phyloP scores from a whole-genome alignment of 163 green algal genomes.

The Scenedesmus sp. region DNA sequence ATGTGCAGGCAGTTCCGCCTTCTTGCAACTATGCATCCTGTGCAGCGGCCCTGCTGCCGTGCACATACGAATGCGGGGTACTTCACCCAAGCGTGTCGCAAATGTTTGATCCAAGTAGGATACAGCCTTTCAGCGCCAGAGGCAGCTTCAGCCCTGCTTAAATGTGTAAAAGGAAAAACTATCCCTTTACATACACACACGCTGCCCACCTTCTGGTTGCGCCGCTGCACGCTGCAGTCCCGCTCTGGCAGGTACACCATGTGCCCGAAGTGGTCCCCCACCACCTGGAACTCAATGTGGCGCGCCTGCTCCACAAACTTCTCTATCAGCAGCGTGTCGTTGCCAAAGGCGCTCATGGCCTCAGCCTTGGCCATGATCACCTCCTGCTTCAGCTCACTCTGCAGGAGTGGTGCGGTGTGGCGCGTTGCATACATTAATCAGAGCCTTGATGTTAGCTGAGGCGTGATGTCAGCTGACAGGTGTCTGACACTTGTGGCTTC shows the following conservation, averaged over 20 bases:
- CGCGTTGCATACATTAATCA: too few species aligned
- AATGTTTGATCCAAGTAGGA: too few species aligned
- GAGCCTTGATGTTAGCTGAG: too few species aligned
- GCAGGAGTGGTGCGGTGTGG: neutral
- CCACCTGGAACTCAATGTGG: conserved; percentile 92
- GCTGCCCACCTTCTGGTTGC: conserved; percentile 92
- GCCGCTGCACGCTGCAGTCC: conserved; percentile 95
- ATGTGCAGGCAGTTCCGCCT: neutral
- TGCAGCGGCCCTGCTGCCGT: neutral
- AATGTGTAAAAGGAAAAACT: too few species aligned
- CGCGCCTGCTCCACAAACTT: conserved; percentile 74
- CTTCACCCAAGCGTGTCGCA: too few species aligned
- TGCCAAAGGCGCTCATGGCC: conserved; percentile 78
- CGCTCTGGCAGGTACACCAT: conserved; percentile 91
- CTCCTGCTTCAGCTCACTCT: conserved; percentile 60
- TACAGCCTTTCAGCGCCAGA: too few species aligned
- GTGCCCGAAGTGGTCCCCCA: conserved; percentile 88
- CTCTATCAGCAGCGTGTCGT: conserved; percentile 89
- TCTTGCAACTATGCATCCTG: neutral
- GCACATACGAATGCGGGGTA: neutral
- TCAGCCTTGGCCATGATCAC: conserved; percentile 80
- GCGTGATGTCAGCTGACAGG: too few species aligned
- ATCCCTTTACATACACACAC: neutral
- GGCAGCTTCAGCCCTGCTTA: too few species aligned
- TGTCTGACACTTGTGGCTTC: neutral